These are phyloP conservation scores for Zizania palustris DNA, from an alignment of 202 grass and related monocot species.

Conservation along the genomic window DNA sequence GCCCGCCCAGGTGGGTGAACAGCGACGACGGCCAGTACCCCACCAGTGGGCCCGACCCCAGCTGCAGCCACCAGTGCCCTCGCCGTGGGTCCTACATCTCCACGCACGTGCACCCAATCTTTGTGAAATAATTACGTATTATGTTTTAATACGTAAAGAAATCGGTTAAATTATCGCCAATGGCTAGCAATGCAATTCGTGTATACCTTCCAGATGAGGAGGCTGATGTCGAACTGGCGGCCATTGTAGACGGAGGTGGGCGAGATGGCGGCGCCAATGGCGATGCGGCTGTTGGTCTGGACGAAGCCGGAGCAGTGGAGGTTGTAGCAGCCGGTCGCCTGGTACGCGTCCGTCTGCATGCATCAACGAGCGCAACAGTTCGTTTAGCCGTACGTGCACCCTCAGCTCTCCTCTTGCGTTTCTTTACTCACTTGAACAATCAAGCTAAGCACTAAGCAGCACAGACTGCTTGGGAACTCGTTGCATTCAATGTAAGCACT, in stretches of 20 bases:
- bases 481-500: not conserved
- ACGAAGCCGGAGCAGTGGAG: slow-evolving; percentile 87
- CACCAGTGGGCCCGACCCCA: slow-evolving; percentile 57
- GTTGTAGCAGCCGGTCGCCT: slow-evolving; percentile 92
- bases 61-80: slow-evolving; percentile 88
- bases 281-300: slow-evolving; percentile 79
- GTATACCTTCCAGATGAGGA: slow-evolving; percentile 83
- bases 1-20: slow-evolving; percentile 65
- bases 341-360: slow-evolving; percentile 79
- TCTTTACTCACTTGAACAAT: not conserved
- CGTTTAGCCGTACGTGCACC: slow-evolving; percentile 3
- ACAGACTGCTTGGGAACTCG: not conserved
- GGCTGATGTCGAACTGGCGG: slow-evolving; percentile 71
- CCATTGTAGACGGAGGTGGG: slow-evolving; percentile 61
- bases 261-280: slow-evolving; percentile 79
- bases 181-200: no score
- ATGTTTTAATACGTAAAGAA: no score
- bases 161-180: no score
- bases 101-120: no score
- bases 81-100: slow-evolving; percentile 60
- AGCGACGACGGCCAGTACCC: slow-evolving; percentile 83
- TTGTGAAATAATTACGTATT: no score
- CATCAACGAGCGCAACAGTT: not conserved
- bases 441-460: no score
- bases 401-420: not conserved